phyloP scores from a whole-genome alignment of 441 rosid species.

The Adansonia grandidieri region DNA sequence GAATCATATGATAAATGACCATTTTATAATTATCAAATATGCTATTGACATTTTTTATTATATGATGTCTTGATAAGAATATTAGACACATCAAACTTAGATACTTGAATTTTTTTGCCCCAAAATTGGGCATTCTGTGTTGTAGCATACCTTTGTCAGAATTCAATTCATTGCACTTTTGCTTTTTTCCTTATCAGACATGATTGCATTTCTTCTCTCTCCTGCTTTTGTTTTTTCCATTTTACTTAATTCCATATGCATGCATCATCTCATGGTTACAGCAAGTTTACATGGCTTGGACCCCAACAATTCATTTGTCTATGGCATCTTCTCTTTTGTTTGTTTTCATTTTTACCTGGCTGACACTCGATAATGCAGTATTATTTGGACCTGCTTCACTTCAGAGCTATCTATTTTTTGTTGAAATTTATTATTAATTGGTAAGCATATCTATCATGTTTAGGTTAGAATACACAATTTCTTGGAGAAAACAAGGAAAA shows the following conservation, averaged over 20 bases:
- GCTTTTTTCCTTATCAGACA: neutral
- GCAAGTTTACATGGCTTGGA: conserved; percentile 13
- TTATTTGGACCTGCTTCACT: conserved; percentile 16
- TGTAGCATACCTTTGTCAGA: neutral
- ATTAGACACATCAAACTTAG: neutral
- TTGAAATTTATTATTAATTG: conserved; percentile 19
- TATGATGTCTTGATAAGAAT: neutral
- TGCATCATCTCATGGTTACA: neutral
- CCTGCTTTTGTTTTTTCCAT: neutral
- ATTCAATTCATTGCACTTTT: neutral
- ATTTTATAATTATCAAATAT: neutral
- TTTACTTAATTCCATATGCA: neutral
- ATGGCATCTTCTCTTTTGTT: conserved; percentile 9
- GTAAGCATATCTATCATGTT: conserved; percentile 22
- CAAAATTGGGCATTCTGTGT: neutral
- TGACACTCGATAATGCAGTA: conserved; percentile 6
- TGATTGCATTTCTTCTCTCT: neutral
- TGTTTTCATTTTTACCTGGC: neutral
- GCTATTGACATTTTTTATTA: neutral
- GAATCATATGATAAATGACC: neutral
- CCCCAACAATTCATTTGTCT: neutral
- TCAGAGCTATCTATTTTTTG: conserved; percentile 9
- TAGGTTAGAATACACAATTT: conserved; percentile 76
- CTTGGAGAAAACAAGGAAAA: conserved; percentile 75
- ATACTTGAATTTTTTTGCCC: neutral